phyloP scores from a whole-genome alignment of 768 basidiomycete species.

The Trametes maxima region DNA sequence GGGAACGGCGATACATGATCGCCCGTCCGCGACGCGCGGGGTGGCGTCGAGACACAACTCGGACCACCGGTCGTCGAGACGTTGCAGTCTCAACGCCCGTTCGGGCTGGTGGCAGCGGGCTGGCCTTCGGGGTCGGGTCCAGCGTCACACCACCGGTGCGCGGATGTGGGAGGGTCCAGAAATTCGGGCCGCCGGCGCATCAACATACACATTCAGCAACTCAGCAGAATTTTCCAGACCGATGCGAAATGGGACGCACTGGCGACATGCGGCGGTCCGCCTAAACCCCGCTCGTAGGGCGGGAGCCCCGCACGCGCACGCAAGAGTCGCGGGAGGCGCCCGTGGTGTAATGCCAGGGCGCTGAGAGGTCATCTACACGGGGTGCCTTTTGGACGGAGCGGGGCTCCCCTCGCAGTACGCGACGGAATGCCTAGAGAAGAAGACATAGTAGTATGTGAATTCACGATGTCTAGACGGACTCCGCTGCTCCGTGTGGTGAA shows the following conservation, averaged over 20 bases:
- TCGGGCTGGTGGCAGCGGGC: too few relatives aligned
- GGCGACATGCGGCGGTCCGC: constrained; percentile 3
- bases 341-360: background rate
- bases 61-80: too few relatives aligned
- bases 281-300: constrained; percentile 16
- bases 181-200: too few relatives aligned
- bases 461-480: constrained; percentile 5
- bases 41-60: too few relatives aligned
- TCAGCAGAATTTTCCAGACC: too few relatives aligned
- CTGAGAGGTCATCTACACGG: background rate
- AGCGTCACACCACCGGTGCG: too few relatives aligned
- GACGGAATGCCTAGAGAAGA: background rate
- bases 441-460: background rate
- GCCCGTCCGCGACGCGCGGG: too few relatives aligned
- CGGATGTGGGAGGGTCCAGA: too few relatives aligned
- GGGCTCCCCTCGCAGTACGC: background rate
- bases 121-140: too few relatives aligned
- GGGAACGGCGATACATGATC: too few relatives aligned
- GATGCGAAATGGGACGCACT: background rate
- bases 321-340: background rate
- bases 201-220: too few relatives aligned
- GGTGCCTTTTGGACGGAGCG: background rate
- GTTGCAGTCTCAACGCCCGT: too few relatives aligned
- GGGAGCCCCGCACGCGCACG: background rate
- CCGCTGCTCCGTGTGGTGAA: constrained; percentile 18